Percentiles rank a stretch among this genome's conserved stretches.
Evolutionary conservation across 352 stramenopile species (phyloP).

Genomic region (Pythium guiyangense): DNA sequence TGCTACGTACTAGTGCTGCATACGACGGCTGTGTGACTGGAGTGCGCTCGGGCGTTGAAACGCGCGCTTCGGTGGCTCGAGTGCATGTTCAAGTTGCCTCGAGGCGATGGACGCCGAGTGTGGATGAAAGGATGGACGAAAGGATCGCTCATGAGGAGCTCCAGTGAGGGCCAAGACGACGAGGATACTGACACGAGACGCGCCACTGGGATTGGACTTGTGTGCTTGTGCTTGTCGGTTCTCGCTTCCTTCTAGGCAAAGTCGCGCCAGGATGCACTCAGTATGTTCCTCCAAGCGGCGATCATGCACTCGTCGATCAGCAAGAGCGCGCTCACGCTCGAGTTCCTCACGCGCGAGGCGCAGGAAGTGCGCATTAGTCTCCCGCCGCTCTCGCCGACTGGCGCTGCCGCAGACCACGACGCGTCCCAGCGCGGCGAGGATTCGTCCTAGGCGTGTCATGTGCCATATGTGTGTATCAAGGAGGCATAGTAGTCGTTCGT

Average conservation of each 20-base stretch:
- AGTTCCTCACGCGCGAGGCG: constrained; percentile 72
- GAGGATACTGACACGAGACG: too few species aligned
- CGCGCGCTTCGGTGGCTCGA: too few species aligned
- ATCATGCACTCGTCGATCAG: constrained; percentile 84
- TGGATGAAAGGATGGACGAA: too few species aligned
- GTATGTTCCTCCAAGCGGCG: constrained; percentile 68
- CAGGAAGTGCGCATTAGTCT: constrained; percentile 78
- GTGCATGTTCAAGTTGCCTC: too few species aligned
- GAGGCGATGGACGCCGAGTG: too few species aligned
- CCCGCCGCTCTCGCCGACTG: constrained; percentile 63
- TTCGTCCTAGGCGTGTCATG: constrained; percentile 23
- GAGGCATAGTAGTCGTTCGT: too few species aligned
- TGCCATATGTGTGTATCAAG: background rate
- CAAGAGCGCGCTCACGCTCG: constrained; percentile 59
- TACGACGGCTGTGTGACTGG: too few species aligned
- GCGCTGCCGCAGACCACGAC: constrained; percentile 6
- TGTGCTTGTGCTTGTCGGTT: background rate
- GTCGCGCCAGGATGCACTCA: constrained; percentile 70
- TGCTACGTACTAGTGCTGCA: too few species aligned
- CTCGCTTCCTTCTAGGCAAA: constrained; percentile 28
- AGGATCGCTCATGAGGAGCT: too few species aligned
- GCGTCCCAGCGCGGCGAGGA: constrained; percentile 33
- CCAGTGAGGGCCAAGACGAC: too few species aligned
- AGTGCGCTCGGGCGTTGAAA: background rate
- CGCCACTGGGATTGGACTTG: background rate